phyloP scores from a whole-genome alignment of 2,329 filamentous ascomycete species.

The Talaromyces funiculosus region DNA sequence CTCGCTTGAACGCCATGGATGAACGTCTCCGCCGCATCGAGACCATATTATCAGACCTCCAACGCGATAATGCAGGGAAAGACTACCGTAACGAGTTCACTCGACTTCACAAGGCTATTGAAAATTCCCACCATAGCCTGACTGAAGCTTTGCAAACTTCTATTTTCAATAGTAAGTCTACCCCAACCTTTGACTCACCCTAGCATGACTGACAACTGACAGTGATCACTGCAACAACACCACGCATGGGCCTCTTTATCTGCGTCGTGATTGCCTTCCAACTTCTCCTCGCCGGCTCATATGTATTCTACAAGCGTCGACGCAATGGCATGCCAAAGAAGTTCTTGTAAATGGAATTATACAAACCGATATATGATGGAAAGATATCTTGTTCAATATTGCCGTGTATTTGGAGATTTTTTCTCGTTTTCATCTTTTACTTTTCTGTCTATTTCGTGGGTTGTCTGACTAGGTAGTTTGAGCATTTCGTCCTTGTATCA shows the following conservation, averaged over 20 bases:
- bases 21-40: constrained; percentile 51
- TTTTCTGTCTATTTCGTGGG: not conserved
- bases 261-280: constrained; percentile 71
- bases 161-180: constrained; percentile 45
- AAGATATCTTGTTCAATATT: not conserved
- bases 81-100: constrained; percentile 53
- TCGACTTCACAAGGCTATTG: constrained; percentile 50
- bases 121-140: constrained; percentile 49
- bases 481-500: not conserved
- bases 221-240: constrained; percentile 51
- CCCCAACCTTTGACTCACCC: not conserved
- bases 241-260: constrained; percentile 58
- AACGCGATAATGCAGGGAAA: constrained; percentile 51
- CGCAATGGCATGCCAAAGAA: constrained; percentile 79
- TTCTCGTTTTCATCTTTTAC: no score
- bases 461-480: not conserved
- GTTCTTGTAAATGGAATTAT: constrained; percentile 59
- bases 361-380: not conserved
- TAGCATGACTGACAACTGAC: constrained; percentile 4
- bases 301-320: constrained; percentile 74
- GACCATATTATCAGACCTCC: constrained; percentile 44
- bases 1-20: constrained; percentile 38
- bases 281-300: constrained; percentile 61
- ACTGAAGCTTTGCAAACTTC: constrained; percentile 47
- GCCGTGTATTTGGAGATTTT: not conserved